phyloP scores from a whole-genome alignment of 1,284 basidiomycete species.

The Ustilago xerochloae region DNA sequence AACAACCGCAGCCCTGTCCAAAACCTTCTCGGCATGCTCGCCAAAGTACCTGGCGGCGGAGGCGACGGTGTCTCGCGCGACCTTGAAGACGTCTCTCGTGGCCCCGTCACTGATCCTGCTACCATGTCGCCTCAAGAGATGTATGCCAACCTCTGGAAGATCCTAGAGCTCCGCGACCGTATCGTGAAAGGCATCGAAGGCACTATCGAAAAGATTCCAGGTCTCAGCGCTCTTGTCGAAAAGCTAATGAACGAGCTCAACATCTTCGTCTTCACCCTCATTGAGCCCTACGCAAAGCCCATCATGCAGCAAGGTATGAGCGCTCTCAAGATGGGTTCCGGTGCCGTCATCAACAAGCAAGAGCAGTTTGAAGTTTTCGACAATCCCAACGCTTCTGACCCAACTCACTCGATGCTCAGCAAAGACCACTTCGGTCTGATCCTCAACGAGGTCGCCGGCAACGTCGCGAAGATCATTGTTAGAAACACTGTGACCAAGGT shows the following conservation, averaged over 20 bases:
- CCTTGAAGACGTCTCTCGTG: slow-evolving; percentile 55
- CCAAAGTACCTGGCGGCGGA: slow-evolving; percentile 70
- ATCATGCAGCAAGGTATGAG: slow-evolving; percentile 62
- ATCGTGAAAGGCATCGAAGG: slow-evolving; percentile 83
- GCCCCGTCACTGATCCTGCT: slow-evolving; percentile 70
- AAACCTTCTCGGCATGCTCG: slow-evolving; percentile 69
- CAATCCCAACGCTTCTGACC: slow-evolving; percentile 67
- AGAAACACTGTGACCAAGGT: slow-evolving; percentile 75
- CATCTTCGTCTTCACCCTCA: slow-evolving; percentile 60
- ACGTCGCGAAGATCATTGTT: slow-evolving; percentile 71
- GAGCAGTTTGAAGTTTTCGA: slow-evolving; percentile 69
- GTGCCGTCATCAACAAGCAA: slow-evolving; percentile 66
- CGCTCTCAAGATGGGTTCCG: slow-evolving; percentile 64
- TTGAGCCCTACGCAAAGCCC: slow-evolving; percentile 69
- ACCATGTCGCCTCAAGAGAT: slow-evolving; percentile 90
- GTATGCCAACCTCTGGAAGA: slow-evolving; percentile 81
- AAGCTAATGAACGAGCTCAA: slow-evolving; percentile 78
- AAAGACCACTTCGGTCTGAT: slow-evolving; percentile 69
- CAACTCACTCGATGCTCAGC: slow-evolving; percentile 62
- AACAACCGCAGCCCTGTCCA: slow-evolving; percentile 64
- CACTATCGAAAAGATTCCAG: slow-evolving; percentile 77
- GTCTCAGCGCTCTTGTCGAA: slow-evolving; percentile 77
- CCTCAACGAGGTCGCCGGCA: slow-evolving; percentile 68
- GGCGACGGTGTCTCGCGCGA: slow-evolving; percentile 49
- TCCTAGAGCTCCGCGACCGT: slow-evolving; percentile 85